Conservation (phyloP, 176 grass and related monocot species). For the Otatea glauca region DNA sequence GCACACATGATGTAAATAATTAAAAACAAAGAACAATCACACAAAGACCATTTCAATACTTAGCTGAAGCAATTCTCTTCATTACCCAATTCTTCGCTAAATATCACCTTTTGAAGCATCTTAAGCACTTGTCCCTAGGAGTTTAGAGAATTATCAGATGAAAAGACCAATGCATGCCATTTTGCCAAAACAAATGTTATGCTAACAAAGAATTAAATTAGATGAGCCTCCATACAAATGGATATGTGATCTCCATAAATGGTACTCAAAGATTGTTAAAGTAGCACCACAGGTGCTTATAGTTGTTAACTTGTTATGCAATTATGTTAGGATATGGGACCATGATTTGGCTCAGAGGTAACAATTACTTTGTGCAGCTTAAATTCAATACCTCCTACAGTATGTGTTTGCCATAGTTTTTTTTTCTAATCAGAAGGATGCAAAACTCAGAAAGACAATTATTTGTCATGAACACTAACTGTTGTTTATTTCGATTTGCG, state of each 20-base stretch:
- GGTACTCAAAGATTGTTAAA: neutral
- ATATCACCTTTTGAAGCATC: neutral
- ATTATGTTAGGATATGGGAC: neutral
- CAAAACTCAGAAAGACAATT: neutral
- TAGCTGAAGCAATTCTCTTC: neutral
- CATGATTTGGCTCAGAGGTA: neutral
- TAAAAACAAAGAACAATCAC: too few species aligned
- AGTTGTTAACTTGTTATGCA: neutral
- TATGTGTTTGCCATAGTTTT: neutral
- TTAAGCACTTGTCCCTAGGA: neutral
- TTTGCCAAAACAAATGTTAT: neutral
- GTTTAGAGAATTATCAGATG: neutral
- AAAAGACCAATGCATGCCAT: neutral
- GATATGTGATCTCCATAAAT: neutral
- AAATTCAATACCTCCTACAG: neutral
- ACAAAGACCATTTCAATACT: neutral
- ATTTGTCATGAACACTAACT: neutral
- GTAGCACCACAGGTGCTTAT: neutral
- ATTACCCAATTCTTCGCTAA: neutral
- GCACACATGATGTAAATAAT: too few species aligned
- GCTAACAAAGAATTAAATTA: neutral
- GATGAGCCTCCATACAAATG: neutral
- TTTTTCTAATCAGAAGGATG: neutral
- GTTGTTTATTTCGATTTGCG: constrained; percentile 33
- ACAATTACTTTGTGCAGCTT: neutral